Conservation (phyloP, 768 basidiomycete species). For the Chalciporus pseudorubinellus region DNA sequence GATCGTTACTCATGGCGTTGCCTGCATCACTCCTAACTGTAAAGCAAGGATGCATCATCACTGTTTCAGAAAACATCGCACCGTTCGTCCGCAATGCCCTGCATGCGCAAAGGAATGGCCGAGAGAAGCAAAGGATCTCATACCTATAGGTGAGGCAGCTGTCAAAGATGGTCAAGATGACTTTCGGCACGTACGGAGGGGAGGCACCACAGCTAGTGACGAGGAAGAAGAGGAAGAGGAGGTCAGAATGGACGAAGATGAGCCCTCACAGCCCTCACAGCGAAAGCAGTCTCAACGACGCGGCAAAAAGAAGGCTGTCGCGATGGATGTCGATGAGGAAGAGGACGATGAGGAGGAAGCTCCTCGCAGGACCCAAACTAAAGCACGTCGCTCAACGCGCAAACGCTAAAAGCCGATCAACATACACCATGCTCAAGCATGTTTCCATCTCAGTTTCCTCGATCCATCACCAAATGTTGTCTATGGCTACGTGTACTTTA, state of each 20-base stretch:
- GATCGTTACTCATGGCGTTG: constrained; percentile 68
- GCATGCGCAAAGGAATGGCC: constrained; percentile 63
- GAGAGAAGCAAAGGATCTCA: constrained; percentile 43
- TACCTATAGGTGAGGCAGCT: constrained; percentile 68
- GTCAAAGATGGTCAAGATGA: constrained; percentile 58
- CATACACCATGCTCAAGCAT: too few relatives aligned
- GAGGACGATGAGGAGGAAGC: constrained; percentile 33
- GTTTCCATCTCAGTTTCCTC: neutral
- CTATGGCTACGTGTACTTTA: constrained; percentile 13
- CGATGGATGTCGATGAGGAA: constrained; percentile 47
- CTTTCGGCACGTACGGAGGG: constrained; percentile 35
- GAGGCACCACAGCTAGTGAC: constrained; percentile 35
- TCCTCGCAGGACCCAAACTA: constrained; percentile 18
- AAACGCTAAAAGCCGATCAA: constrained; percentile 19
- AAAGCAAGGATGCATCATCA: constrained; percentile 60
- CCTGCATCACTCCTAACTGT: constrained; percentile 63
- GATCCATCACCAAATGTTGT: neutral
- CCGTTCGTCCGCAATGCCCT: constrained; percentile 49
- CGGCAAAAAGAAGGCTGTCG: constrained; percentile 27
- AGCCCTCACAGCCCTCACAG: constrained; percentile 33
- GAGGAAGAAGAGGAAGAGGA: constrained; percentile 47
- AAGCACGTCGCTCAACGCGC: constrained; percentile 18
- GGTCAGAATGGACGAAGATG: constrained; percentile 33
- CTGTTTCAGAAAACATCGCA: constrained; percentile 56
- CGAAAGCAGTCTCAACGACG: constrained; percentile 26